Percentiles rank a stretch among this genome's conserved stretches.
phyloP scores from a whole-genome alignment of 2,329 filamentous ascomycete species.

The Exophiala xenobiotica region DNA sequence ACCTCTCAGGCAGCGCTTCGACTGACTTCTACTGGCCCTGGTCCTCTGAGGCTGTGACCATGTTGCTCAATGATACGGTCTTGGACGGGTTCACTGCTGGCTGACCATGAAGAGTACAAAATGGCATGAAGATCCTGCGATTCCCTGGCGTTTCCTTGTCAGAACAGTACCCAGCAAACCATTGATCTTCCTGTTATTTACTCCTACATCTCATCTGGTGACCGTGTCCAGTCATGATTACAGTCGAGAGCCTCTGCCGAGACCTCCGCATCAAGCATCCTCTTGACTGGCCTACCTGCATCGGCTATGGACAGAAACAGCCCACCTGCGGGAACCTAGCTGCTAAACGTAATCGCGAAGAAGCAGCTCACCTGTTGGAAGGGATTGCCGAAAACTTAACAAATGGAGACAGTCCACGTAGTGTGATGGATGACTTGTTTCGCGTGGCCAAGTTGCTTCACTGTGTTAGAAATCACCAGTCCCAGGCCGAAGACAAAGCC shows the following conservation, averaged over 20 bases:
- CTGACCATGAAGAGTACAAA: no score
- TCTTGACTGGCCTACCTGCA: conserved; percentile 1
- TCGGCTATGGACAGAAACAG: conserved; percentile 1
- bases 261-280: conserved; percentile 8
- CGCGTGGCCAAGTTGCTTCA: neutral
- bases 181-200: no score
- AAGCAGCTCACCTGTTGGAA: neutral
- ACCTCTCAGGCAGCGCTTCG: neutral
- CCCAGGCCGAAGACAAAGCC: conserved; percentile 1
- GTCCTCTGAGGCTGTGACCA: no score
- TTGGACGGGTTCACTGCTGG: no score
- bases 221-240: neutral
- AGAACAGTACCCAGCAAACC: no score
- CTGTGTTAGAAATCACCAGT: neutral
- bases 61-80: no score
- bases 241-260: conserved; percentile 1
- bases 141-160: no score
- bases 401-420: neutral
- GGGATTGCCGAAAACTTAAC: neutral
- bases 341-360: neutral
- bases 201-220: no score
- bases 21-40: no score
- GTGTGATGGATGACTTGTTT: neutral
- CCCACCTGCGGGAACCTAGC: neutral
- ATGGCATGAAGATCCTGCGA: no score